phyloP scores from a whole-genome alignment of 1,284 basidiomycete genomes.

The Leucoagaricus sp. region DNA sequence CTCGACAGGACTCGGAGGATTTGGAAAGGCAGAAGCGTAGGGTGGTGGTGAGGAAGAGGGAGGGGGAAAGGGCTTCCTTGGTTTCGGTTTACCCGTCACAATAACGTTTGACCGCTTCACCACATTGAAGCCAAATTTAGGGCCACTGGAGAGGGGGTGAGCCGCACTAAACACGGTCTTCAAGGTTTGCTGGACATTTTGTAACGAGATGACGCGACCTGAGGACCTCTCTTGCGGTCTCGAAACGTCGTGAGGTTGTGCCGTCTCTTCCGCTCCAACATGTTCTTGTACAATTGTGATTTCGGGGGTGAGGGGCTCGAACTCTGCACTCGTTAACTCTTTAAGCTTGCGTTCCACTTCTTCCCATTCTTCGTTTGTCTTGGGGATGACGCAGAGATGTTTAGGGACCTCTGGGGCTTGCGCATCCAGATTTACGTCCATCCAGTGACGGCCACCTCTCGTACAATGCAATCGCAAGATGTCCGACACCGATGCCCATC shows the following conservation, averaged over 20 bases:
- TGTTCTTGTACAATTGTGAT: conserved; percentile 2
- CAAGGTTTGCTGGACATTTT: not conserved
- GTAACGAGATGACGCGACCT: not conserved
- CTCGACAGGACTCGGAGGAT: not conserved
- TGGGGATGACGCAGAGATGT: conserved; percentile 27
- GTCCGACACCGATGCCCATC: conserved; percentile 28
- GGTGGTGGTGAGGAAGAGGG: not conserved
- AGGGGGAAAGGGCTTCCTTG: not conserved
- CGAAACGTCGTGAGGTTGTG: not conserved
- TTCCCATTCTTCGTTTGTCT: conserved; percentile 28
- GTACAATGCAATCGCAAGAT: conserved; percentile 28
- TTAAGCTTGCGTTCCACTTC: conserved; percentile 22
- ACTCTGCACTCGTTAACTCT: conserved; percentile 25
- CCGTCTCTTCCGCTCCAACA: not conserved
- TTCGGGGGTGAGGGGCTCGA: conserved; percentile 13
- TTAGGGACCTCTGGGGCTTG: conserved; percentile 17
- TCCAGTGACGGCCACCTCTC: conserved; percentile 15
- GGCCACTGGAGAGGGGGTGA: conserved; percentile 15
- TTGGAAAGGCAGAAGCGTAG: not conserved
- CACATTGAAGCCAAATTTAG: conserved; percentile 29
- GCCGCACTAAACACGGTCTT: conserved; percentile 4
- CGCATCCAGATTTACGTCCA: conserved; percentile 24
- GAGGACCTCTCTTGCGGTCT: not conserved
- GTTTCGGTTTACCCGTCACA: conserved; percentile 21
- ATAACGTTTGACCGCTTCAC: conserved; percentile 26